These are phyloP conservation scores for Trichoderma sp. DNA, from an alignment of 2,329 filamentous ascomycete species.

Conservation along the genomic window DNA sequence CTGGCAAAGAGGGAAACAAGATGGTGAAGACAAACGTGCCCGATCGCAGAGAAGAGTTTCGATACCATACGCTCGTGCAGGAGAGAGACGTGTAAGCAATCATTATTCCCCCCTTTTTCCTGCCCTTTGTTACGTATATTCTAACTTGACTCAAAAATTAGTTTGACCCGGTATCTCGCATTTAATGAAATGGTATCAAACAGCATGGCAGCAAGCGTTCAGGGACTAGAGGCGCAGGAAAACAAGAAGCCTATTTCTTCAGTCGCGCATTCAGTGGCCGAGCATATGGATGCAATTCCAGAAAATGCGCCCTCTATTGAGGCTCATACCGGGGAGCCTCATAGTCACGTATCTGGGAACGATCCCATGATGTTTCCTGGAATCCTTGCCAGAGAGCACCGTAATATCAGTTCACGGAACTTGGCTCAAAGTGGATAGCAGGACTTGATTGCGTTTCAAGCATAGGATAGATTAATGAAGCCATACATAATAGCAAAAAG, in stretches of 20 bases:
- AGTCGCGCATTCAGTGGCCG: background rate
- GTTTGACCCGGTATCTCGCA: conserved; percentile 50
- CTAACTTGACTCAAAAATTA: conserved; percentile 31
- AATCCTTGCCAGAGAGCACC: conserved; percentile 59
- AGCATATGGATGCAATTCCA: background rate
- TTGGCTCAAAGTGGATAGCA: conserved; percentile 31
- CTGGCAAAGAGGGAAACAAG: conserved; percentile 82
- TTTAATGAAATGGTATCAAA: conserved; percentile 32
- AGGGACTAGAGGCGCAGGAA: conserved; percentile 27
- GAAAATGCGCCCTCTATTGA: background rate
- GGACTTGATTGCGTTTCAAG: background rate
- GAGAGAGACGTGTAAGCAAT: conserved; percentile 78
- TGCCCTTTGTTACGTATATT: background rate
- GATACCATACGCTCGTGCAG: conserved; percentile 81
- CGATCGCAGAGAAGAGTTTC: conserved; percentile 86
- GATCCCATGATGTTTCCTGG: conserved; percentile 76
- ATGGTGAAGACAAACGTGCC: conserved; percentile 97
- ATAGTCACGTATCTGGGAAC: conserved; percentile 56
- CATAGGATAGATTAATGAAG: background rate
- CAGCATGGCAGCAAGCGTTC: conserved; percentile 29
- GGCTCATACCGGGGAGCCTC: conserved; percentile 37
- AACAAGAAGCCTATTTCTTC: background rate
- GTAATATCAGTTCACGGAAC: conserved; percentile 48
- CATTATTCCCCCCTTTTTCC: background rate
- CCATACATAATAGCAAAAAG: background rate